Evolutionary conservation across 2,329 filamentous ascomycete species (phyloP).

Genomic region (Akanthomyces lecanii): DNA sequence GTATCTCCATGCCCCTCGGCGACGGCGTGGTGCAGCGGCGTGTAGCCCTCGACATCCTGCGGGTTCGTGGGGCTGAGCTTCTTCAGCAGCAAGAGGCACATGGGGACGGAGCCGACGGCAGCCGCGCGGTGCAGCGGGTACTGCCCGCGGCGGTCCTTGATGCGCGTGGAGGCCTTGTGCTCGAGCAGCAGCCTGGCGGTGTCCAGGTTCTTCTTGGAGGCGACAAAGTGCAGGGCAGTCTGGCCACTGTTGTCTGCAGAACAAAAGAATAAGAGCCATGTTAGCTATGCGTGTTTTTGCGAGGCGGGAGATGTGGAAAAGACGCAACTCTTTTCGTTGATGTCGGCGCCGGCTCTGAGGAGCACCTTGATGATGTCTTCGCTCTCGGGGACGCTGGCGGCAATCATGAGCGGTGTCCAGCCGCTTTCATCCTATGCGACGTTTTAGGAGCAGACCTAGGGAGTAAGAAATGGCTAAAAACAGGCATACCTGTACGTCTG

Average conservation of each 20-base stretch:
- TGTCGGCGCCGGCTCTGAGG: conserved; percentile 64
- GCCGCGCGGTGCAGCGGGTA: conserved; percentile 88
- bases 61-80: conserved; percentile 78
- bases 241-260: conserved; percentile 62
- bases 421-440: conserved; percentile 62
- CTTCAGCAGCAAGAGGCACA: conserved; percentile 74
- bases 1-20: conserved; percentile 77
- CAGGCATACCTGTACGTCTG: conserved; percentile 66
- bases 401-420: conserved; percentile 84
- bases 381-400: conserved; percentile 67
- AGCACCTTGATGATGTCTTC: conserved; percentile 66
- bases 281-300: neutral
- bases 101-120: conserved; percentile 82
- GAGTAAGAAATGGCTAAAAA: neutral
- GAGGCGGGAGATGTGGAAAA: neutral
- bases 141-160: conserved; percentile 84
- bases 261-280: neutral
- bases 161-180: conserved; percentile 69
- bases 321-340: conserved; percentile 64
- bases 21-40: conserved; percentile 83
- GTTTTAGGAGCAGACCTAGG: neutral
- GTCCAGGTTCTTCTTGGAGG: conserved; percentile 84
- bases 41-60: conserved; percentile 76
- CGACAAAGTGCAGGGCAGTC: conserved; percentile 87
- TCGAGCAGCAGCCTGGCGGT: conserved; percentile 72